Base-by-base conservation (phyloP, 2,329 filamentous ascomycete species). In the Xylariaceae sp. region DNA sequence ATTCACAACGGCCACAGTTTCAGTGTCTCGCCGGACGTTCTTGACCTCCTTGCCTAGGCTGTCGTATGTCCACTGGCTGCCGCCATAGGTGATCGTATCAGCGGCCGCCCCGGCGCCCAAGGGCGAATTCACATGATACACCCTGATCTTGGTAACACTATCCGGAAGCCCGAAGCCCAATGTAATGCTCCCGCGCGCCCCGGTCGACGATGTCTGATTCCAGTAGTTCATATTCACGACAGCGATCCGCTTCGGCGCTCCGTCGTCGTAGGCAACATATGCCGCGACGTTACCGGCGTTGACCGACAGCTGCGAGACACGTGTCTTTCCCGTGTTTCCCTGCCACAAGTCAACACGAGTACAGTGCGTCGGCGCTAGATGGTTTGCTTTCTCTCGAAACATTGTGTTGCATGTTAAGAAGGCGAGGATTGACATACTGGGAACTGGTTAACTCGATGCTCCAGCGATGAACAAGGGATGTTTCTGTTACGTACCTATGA, bases 11-110 rank as follows among this genome's bases (percentile, higher is more conserved):
- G 39, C 22, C 29, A 71, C 30, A 5, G 49, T 59, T 37, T 64
- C 53, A 2, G 65, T 68, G 39, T 72, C 70, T 10, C 65, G 55
- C 43, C 66, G 58, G 5, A 70, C 65, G 7, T 64, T 62, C 52
- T 61, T 66, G 2, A 71, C 66, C 59, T 72, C 70, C 54, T 58
- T 57, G 0, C 70, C 70, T 1, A 62, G 45, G 52, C 67, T 71
- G 43, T 63, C 62, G 46, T 66, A 70, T 6, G 68, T 71, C 70
- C 70, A 72, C 55, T 71, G 69, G 49, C 70, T 71, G 4, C 69
- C 70, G 1, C 62, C 70, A 36, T 72, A 72, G 7, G 70, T 71
- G 45, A 72, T 70, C 3, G 58, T 64, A 48, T 63, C 60, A 1
- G 68, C 68, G 1, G 56, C 62, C 1, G 67, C 69, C 8, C 68